Conservation (phyloP, 345 rosid genomes). For the Isatis tinctoria region DNA sequence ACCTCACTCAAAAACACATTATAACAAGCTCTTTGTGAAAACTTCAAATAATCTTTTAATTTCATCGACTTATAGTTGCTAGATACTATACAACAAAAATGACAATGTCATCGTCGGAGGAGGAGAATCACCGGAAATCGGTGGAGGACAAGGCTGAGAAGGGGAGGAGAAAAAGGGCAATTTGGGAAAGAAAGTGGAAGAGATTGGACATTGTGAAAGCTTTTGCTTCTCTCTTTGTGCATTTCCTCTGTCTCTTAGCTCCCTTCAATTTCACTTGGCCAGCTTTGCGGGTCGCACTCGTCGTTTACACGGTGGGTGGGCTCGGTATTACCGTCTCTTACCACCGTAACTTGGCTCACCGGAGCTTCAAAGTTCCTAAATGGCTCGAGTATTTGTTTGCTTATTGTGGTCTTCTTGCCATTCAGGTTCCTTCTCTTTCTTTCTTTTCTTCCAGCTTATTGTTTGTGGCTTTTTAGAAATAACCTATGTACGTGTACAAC, state of each 20-base stretch:
- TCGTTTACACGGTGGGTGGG: conserved; percentile 52
- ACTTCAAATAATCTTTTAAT: background rate
- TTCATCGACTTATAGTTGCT: background rate
- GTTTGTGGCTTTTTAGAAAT: background rate
- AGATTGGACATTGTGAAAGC: conserved; percentile 48
- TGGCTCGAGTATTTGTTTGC: conserved; percentile 86
- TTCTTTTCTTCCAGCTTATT: background rate
- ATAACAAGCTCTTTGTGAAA: conserved; percentile 8
- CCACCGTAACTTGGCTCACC: conserved; percentile 69
- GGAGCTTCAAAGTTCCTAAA: conserved; percentile 78
- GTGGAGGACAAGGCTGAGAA: conserved; percentile 40
- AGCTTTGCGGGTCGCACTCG: conserved; percentile 54
- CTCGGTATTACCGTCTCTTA: conserved; percentile 73
- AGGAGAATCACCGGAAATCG: conserved; percentile 29
- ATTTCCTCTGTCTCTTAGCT: conserved; percentile 60
- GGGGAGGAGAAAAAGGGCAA: conserved; percentile 27
- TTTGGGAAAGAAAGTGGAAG: conserved; percentile 57
- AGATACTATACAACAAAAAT: background rate
- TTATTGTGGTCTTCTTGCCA: conserved; percentile 57
- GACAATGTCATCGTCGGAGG: conserved; percentile 6
- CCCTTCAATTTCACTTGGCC: conserved; percentile 73
- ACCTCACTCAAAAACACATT: conserved; percentile 6
- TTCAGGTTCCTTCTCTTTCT: conserved; percentile 12
- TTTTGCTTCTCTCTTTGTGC: conserved; percentile 49
- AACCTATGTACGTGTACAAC: background rate